Base-by-base conservation (phyloP, 2,329 filamentous ascomycete species). In the Lasiodiplodia gonubiensis region DNA sequence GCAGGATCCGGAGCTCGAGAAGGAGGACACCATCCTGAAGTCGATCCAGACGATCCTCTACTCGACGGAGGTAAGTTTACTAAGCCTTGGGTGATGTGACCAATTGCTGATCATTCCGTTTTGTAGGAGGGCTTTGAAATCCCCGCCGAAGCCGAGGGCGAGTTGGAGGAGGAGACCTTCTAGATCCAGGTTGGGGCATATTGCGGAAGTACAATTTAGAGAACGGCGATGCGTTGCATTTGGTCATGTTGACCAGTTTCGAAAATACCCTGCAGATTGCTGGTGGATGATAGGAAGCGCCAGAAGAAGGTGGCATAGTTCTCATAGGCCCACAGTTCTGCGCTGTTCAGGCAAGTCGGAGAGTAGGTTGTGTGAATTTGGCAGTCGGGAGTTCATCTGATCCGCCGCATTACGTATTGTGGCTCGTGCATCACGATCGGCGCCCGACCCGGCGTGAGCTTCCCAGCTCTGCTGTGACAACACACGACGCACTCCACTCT, bases 31-130 rank as follows among this genome's bases (percentile, higher is more conserved):
- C 18, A 84, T 99, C 70, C 87, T 98, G 79, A 97, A 97, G 87
- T 90, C 94, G 79, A 97, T 99, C 80, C 95, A 99, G 84, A 89
- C 88, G 39, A 98, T 98, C 77, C 86, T 99, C 71, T 99, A 99
- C 86, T 97, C 93, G 70, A 99, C 95, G 70, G 95, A 99, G 86
- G 86, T 87, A 78, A 72, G 77, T 12, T 67, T 30, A 12, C 30
- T 27, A 30, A 49, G 12, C 42, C 10, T 33, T 25, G 10, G 16
- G 69, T 37, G n/a, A 3, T 11, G 46, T 16, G 35, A 12, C 51
- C 12, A 18, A 55, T 49, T 21, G 46, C 67, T 66, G 23, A 68
- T 30, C 4, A 3, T 55, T 33, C 14, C 12, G n/a, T 30, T 46
- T 1, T 46, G 30, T 35, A 81, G 80, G 80, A 81, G 73, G 80